These are phyloP conservation scores for Hagleromyces aurorensis DNA, from an alignment of 805 yeast genomes.

Conservation along the genomic window DNA sequence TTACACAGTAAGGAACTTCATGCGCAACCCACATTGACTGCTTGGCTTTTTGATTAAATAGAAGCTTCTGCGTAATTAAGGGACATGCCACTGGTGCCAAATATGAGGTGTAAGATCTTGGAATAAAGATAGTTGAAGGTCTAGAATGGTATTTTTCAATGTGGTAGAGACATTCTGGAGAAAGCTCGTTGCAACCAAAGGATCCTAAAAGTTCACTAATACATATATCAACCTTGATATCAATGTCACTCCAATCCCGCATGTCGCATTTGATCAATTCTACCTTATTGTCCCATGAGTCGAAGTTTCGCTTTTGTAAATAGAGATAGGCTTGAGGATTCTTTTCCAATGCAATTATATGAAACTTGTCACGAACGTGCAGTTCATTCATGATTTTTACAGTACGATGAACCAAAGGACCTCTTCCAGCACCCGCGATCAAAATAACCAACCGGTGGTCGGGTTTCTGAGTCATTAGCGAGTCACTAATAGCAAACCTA, in stretches of 20 bases:
- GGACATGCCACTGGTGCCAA: slow-evolving; percentile 66
- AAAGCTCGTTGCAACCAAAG: slow-evolving; percentile 84
- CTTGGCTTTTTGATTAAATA: slow-evolving; percentile 19
- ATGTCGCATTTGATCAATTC: slow-evolving; percentile 51
- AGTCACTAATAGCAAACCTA: slow-evolving; percentile 40
- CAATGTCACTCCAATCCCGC: slow-evolving; percentile 40
- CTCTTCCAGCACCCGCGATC: slow-evolving; percentile 84
- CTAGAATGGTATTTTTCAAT: slow-evolving; percentile 35
- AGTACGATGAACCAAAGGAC: slow-evolving; percentile 61
- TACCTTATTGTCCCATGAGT: slow-evolving; percentile 47
- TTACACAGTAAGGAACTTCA: slow-evolving; percentile 34
- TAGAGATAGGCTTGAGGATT: slow-evolving; percentile 52
- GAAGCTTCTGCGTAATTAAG: slow-evolving; percentile 35
- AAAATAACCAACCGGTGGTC: slow-evolving; percentile 35
- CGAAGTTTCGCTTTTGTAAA: slow-evolving; percentile 41
- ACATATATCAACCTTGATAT: slow-evolving; percentile 43
- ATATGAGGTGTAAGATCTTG: slow-evolving; percentile 48
- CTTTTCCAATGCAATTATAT: slow-evolving; percentile 63
- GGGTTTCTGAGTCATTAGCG: slow-evolving; percentile 16
- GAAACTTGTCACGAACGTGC: slow-evolving; percentile 15
- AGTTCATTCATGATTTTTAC: slow-evolving; percentile 35
- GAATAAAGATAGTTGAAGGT: slow-evolving; percentile 49
- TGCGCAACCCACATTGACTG: slow-evolving; percentile 43
- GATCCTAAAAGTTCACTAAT: slow-evolving; percentile 83
- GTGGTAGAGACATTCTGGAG: slow-evolving; percentile 68